Conservation (phyloP, 2,329 filamentous ascomycete species). For the Scedosporium dehoogii region DNA sequence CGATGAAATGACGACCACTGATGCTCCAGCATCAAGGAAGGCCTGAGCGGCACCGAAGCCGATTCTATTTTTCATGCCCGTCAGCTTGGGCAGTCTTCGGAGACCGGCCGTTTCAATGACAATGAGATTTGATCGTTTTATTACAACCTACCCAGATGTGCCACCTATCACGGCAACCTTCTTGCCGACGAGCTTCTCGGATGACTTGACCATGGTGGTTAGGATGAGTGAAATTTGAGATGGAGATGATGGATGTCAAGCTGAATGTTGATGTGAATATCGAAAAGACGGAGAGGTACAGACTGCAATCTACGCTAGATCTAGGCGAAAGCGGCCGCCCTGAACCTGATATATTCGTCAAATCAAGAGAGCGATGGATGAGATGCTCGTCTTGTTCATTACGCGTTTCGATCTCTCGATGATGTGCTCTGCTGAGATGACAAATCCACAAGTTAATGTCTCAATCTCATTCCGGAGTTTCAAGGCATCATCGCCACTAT, state of each 20-base stretch:
- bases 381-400: background rate
- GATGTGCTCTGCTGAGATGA: background rate
- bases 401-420: background rate
- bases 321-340: background rate
- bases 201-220: background rate
- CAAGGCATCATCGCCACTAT: too few relatives aligned
- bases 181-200: slow-evolving; percentile 23
- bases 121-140: too few relatives aligned
- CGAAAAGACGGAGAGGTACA: background rate
- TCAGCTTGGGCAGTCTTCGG: background rate
- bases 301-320: background rate
- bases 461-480: too few relatives aligned
- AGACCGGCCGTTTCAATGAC: background rate
- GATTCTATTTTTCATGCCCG: slow-evolving; percentile 17
- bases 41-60: slow-evolving; percentile 26
- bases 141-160: slow-evolving; percentile 20
- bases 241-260: background rate
- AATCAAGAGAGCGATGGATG: background rate
- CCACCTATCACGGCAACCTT: slow-evolving; percentile 26
- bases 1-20: slow-evolving; percentile 24
- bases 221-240: too few relatives aligned
- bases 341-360: background rate
- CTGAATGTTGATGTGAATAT: background rate
- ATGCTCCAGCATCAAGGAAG: slow-evolving; percentile 24
- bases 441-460: background rate